Base-by-base conservation (phyloP, 1,284 basidiomycete species). In the Malassezia yamatoensis region DNA sequence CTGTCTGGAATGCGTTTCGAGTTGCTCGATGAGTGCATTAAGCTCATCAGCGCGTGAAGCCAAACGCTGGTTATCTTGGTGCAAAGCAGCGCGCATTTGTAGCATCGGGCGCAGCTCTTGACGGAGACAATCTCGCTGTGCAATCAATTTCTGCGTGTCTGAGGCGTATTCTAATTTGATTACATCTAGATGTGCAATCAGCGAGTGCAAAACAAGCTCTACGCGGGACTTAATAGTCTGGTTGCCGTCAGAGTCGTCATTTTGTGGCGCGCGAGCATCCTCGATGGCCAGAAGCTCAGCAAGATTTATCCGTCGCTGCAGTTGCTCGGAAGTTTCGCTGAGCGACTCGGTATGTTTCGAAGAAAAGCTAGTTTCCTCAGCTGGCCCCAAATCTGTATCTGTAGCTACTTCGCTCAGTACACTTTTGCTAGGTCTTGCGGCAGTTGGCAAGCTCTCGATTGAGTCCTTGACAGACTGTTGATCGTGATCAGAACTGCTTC, bases 261-360 rank as follows among this genome's bases (percentile, higher is more conserved):
- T 24, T n/a, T 39, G 35, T 35, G 38, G 49, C 40, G 35, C 32
- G 29, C 11, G 10, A 4, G 40, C 40, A 21, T 33, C 24, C 5
- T 48, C 38, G 13, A 58, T 48, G 15, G 44, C 50, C 12, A 58
- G 20, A 16, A 58, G 35, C 20, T 58, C 55, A 9, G 55, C 55
- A 21, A 58, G 37, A 1, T 50, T 51, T 0, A 58, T 16, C 36
- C 47, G 45, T 2, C 55, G 55, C 39, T 49, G 33, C 12, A 58
- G 40, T 20, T 53, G 44, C 18, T 52, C 40, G 32, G 50, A n/a
- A 20, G 12, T 36, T 13, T 47, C 32, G 6, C 15, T 13, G 20
- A 5, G 6, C 15, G 2, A 10, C 13, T 45, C 43, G 18, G 24
- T 34, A 7, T 15, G 29, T 34, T 29, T 15, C 12, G 6, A n/a